These are phyloP conservation scores for Nicotiana rustica DNA, from an alignment of 305 asterid genomes.

Conservation along the genomic window DNA sequence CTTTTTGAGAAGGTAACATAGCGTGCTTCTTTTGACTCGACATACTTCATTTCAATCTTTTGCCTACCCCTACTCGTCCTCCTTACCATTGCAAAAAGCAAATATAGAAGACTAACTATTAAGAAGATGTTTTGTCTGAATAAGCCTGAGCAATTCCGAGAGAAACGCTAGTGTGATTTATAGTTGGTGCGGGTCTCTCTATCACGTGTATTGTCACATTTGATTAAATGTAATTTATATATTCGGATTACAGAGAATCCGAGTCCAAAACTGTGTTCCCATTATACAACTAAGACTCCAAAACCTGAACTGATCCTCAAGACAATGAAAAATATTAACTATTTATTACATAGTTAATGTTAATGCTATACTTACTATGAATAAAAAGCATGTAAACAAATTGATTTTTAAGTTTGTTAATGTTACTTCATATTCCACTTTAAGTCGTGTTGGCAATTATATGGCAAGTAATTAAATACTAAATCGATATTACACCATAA, in stretches of 20 bases:
- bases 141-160: not conserved
- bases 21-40: conserved; percentile 10
- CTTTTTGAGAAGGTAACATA: conserved; percentile 19
- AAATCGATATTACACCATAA: no score
- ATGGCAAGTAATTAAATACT: not conserved
- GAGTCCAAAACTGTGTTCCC: not conserved
- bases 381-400: no score
- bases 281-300: no score
- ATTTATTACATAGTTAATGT: no score
- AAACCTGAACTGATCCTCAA: no score
- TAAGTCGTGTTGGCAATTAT: not conserved
- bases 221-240: no score
- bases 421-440: no score
- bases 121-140: not conserved
- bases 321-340: no score
- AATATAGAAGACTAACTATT: not conserved
- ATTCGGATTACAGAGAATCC: not conserved
- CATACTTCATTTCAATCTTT: not conserved
- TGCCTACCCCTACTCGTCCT: conserved; percentile 3
- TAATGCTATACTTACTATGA: no score
- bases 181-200: not conserved
- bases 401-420: no score
- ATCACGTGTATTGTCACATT: not conserved
- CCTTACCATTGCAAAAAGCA: conserved; percentile 1
- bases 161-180: not conserved